Base-by-base conservation (phyloP, 1,284 basidiomycete species). In the Cystobasidium pallidum region DNA sequence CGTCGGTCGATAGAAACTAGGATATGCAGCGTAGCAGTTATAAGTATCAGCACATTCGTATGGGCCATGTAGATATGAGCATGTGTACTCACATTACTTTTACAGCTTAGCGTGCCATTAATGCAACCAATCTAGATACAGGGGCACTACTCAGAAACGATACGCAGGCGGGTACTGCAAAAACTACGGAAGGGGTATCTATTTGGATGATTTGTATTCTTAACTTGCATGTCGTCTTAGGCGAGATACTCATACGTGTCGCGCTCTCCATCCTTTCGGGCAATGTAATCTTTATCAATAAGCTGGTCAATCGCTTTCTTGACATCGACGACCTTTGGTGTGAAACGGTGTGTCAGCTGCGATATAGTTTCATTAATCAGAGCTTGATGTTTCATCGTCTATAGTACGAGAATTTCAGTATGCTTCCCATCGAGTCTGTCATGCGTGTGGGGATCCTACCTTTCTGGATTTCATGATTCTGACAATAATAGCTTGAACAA, bases 391-490 rank as follows among this genome's bases (percentile, higher is more conserved):
- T 95, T 95, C 89, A 98, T 90, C 74, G 91, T 92, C 88, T 96
- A 80, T 24, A 55, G 49, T 2, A 41, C 28, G 62, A 58, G 65
- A 67, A 34, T 63, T 57, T 54, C 32, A 32, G 68, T 19, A 43
- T 21, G 66, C 24, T 49, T 47, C 41, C 43, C 55, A 17, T 10
- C 21, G 7, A 32, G 19, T 36, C 19, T 13, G 8, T 32, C 30
- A 13, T 59, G 54, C 30, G 2, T 30, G 2, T 26, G 30, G 15
- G 17, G 17, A 15, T 21, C 36, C 51, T 68, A 83, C 82, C 82
- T 85, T 95, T 72, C 95, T 87, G 26, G 93, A 92, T 83, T 98
- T 98, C 95, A 98, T 97, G 81, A 98, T 91, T 70, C 93, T 91
- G 78, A 4, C 70, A 15, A 41, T 39, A 62, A 67, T 62, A 36